Base-by-base conservation (phyloP, 1,284 basidiomycete species). In the Trametes versicolor region DNA sequence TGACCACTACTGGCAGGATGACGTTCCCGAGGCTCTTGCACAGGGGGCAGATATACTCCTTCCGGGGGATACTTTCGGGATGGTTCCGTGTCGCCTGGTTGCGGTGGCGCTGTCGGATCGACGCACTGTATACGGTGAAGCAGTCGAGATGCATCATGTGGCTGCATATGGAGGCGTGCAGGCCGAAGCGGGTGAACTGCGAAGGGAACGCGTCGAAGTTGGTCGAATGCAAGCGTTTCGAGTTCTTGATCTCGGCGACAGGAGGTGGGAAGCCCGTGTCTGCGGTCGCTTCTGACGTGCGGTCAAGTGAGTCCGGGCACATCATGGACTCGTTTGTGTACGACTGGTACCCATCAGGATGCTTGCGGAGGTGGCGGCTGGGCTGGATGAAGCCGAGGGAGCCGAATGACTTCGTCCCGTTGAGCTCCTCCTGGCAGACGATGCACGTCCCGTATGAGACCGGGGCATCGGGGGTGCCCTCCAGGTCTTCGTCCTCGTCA, bases 61-160 rank as follows among this genome's bases (percentile, higher is more conserved):
- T 93, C 49, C 98, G 86, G 21, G 92, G 88, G 36, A 97, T 93
- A 73, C 91, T 94, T 76, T 99, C 97, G 0, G 98, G 97, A 73
- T 99, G 97, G 71, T 97, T 97, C 37, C 98, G 85, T 8, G 96
- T 95, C 4, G 95, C 90, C 73, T 99, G 97, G 0, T 91, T 85
- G 5, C 93, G 88, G 76, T 99, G 98, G 19, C 97, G 89, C 69
- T 93, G 91, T 62, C 95, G 88, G 60, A 98, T 93, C 19, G 95
- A 96, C 3, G 87, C 79, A 71, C 89, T 96, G 77, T 99, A 99
- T 1, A 92, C 91, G 63, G 93, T 90, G 81, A 99, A 98, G 79
- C 98, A 99, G 47, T 91, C 88, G 66, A 97, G 81, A 79, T 99
- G 98, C 97, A 99, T 99, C 84, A 97, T 90, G 76, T 99, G 98